These are phyloP conservation scores for Phytopythium cucurbitacearum DNA, from an alignment of 352 stramenopile species.

Conservation along the genomic window DNA sequence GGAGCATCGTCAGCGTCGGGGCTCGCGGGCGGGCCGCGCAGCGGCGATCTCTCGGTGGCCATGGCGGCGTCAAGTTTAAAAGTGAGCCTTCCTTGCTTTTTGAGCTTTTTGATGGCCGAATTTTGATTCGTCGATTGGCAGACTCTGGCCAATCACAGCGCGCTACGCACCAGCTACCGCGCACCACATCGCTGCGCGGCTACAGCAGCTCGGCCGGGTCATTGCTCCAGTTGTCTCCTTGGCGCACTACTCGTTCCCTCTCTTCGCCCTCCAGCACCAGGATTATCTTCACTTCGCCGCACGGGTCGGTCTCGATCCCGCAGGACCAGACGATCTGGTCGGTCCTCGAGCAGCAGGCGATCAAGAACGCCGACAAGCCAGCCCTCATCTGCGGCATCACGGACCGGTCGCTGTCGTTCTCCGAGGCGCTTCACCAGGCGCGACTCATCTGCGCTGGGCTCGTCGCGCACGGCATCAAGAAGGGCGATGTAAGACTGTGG, in stretches of 20 bases:
- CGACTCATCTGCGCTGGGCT: slow-evolving; percentile 29
- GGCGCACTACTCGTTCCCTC: too few relatives aligned
- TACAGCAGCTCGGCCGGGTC: too few relatives aligned
- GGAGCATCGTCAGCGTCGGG: neutral
- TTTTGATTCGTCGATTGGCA: too few relatives aligned
- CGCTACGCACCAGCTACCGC: too few relatives aligned
- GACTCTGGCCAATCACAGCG: too few relatives aligned
- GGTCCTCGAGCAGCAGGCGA: slow-evolving; percentile 29
- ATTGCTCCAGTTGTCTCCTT: too few relatives aligned
- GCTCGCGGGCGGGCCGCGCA: slow-evolving; percentile 9
- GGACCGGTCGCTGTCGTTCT: slow-evolving; percentile 32
- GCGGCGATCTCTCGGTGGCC: slow-evolving; percentile 19
- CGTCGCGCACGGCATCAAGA: slow-evolving; percentile 33
- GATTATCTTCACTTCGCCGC: slow-evolving; percentile 41
- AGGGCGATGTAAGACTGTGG: slow-evolving; percentile 23
- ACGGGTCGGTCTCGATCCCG: slow-evolving; percentile 20
- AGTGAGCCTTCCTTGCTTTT: neutral
- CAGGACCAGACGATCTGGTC: slow-evolving; percentile 39
- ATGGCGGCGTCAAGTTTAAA: slow-evolving; percentile 4
- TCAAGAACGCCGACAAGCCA: slow-evolving; percentile 16
- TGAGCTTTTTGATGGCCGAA: too few relatives aligned
- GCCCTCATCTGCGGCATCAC: slow-evolving; percentile 43
- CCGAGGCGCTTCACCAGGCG: slow-evolving; percentile 19
- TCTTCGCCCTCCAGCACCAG: too few relatives aligned
- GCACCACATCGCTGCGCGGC: too few relatives aligned